These are phyloP conservation scores for Neonectria magnoliae DNA, from an alignment of 2,329 filamentous ascomycete species.

Conservation along the genomic window DNA sequence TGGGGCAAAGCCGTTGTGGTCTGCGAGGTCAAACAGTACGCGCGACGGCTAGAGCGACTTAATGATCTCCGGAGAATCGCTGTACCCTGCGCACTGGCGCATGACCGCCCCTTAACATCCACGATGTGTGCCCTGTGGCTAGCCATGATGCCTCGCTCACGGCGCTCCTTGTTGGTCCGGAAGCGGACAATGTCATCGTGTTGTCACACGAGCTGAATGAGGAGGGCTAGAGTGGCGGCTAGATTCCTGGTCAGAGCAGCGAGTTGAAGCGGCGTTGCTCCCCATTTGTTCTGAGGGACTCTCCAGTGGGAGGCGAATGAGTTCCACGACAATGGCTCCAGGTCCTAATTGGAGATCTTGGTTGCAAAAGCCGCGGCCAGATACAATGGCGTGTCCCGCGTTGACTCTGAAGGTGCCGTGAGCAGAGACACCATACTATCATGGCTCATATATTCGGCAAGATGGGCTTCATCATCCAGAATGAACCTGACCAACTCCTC, in stretches of 20 bases:
- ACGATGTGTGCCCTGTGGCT: neutral
- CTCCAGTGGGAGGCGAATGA: neutral
- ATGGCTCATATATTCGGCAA: neutral
- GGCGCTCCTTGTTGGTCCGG: neutral
- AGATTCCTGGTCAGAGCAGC: neutral
- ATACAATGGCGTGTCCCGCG: neutral
- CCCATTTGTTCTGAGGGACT: neutral
- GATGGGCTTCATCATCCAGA: neutral
- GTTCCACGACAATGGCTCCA: neutral
- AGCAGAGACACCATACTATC: neutral
- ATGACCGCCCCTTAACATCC: neutral
- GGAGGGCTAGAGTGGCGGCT: neutral
- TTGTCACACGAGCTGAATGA: neutral
- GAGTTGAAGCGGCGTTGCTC: slow-evolving; percentile 8
- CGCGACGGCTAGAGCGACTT: neutral
- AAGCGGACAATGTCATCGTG: neutral
- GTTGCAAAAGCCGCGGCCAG: neutral
- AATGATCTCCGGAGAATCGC: neutral
- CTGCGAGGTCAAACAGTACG: neutral
- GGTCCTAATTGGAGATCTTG: neutral
- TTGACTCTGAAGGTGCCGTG: neutral
- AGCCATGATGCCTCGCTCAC: neutral
- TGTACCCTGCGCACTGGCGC: slow-evolving; percentile 1
- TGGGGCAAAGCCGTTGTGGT: neutral
- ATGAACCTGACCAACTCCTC: neutral